Evolutionary conservation across 805 yeast genomes (phyloP).

Genomic region (Candida peoriensis): DNA sequence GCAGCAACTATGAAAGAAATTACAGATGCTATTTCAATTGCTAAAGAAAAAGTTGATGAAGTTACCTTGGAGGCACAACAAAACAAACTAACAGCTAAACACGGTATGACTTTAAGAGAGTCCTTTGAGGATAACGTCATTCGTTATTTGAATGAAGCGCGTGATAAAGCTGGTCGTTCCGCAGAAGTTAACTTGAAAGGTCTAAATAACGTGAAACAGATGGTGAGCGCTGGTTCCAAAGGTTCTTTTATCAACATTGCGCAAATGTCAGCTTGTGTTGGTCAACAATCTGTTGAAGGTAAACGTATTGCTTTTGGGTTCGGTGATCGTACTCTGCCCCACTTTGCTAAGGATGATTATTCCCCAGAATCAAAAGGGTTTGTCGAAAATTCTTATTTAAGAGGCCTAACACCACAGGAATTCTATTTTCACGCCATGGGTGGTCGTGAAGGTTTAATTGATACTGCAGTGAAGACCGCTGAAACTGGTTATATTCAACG

Average conservation of each 20-base stretch:
- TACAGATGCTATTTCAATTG: conserved; percentile 88
- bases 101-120: conserved; percentile 99
- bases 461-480: conserved; percentile 98
- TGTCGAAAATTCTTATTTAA: conserved; percentile 91
- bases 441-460: conserved; percentile 99
- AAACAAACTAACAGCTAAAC: conserved; percentile 86
- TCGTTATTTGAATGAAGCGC: conserved; percentile 91
- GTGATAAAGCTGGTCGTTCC: conserved; percentile 98
- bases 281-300: conserved; percentile 99
- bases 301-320: conserved; percentile 98
- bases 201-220: conserved; percentile 93
- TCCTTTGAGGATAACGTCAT: conserved; percentile 97
- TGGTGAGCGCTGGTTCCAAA: conserved; percentile 98
- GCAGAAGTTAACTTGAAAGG: conserved; percentile 96
- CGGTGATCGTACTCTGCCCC: conserved; percentile 94
- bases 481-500: conserved; percentile 99
- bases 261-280: conserved; percentile 99
- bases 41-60: conserved; percentile 91
- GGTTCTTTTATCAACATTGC: conserved; percentile 99
- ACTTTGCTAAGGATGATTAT: conserved; percentile 96
- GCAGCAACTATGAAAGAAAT: conserved; percentile 91
- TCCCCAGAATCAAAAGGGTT: conserved; percentile 98
- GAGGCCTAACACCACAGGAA: conserved; percentile 98
- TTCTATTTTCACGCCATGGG: conserved; percentile 99
- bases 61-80: conserved; percentile 90